These are phyloP conservation scores for Curvularia eragrostidis DNA, from an alignment of 2,329 filamentous ascomycete genomes.

Conservation along the genomic window DNA sequence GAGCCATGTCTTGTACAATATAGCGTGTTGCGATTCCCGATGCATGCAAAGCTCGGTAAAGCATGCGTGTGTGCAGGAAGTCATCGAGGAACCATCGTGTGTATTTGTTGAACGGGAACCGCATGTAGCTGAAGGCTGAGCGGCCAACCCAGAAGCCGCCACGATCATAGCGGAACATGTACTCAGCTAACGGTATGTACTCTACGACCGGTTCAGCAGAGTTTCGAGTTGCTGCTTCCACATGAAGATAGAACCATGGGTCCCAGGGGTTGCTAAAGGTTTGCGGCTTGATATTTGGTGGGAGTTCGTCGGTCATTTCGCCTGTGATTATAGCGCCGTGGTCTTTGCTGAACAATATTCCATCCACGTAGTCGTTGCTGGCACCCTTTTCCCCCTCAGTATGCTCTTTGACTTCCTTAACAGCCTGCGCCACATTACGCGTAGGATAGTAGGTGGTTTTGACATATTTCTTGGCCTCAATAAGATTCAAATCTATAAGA, in stretches of 20 bases:
- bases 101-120: slow-evolving; percentile 68
- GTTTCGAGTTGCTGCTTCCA: slow-evolving; percentile 49
- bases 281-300: slow-evolving; percentile 35
- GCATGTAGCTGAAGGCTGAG: slow-evolving; percentile 69
- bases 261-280: slow-evolving; percentile 55
- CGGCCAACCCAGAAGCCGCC: slow-evolving; percentile 72
- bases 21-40: slow-evolving; percentile 66
- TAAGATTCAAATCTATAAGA: slow-evolving; percentile 58
- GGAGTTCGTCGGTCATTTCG: slow-evolving; percentile 50
- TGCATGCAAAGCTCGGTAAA: slow-evolving; percentile 70
- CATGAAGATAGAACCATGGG: slow-evolving; percentile 61
- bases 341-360: slow-evolving; percentile 56
- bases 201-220: slow-evolving; percentile 53
- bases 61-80: slow-evolving; percentile 68
- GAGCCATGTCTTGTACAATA: slow-evolving; percentile 68
- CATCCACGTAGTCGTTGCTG: slow-evolving; percentile 57
- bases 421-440: slow-evolving; percentile 51
- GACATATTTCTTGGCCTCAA: slow-evolving; percentile 56
- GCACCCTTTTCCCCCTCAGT: slow-evolving; percentile 45
- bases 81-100: slow-evolving; percentile 68
- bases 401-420: slow-evolving; percentile 50
- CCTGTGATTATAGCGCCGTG: slow-evolving; percentile 55
- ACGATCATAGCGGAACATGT: slow-evolving; percentile 74
- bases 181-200: slow-evolving; percentile 68
- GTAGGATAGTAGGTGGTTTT: slow-evolving; percentile 58